Percentiles rank a stretch among this genome's conserved stretches.
Evolutionary conservation across 331 rosid genomes (phyloP).

Genomic region (Malus hybrid): DNA sequence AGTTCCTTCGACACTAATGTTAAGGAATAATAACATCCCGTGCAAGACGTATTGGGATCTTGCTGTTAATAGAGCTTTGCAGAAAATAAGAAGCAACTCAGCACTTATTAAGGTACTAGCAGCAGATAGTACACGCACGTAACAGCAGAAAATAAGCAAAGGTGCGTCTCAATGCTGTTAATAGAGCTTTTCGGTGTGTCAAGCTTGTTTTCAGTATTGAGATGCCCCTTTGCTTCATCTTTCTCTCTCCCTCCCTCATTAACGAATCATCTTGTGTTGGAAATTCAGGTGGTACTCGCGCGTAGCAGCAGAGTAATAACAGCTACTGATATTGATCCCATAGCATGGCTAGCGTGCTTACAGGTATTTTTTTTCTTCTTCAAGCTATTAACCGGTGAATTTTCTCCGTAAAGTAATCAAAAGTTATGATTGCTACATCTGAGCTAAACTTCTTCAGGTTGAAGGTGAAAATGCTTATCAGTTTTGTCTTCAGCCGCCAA

Average conservation of each 20-base stretch:
- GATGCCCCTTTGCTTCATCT: not conserved
- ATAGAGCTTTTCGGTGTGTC: not conserved
- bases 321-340: slow-evolving; percentile 57
- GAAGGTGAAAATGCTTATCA: slow-evolving; percentile 79
- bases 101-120: slow-evolving; percentile 52
- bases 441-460: slow-evolving; percentile 38
- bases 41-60: slow-evolving; percentile 55
- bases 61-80: slow-evolving; percentile 67
- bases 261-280: slow-evolving; percentile 11
- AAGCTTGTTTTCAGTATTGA: not conserved
- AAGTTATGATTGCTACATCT: slow-evolving; percentile 4
- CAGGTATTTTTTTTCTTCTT: slow-evolving; percentile 38
- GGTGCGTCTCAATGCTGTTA: not conserved
- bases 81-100: slow-evolving; percentile 60
- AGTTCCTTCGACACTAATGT: slow-evolving; percentile 50
- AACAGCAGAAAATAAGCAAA: not conserved
- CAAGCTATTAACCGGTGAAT: not conserved
- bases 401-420: not conserved
- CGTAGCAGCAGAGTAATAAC: slow-evolving; percentile 85
- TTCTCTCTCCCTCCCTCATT: slow-evolving; percentile 3
- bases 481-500: slow-evolving; percentile 83
- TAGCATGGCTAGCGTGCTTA: slow-evolving; percentile 70
- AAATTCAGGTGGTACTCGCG: slow-evolving; percentile 83
- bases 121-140: not conserved
- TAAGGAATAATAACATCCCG: slow-evolving; percentile 63